Conservation (phyloP, 1,284 basidiomycete genomes). For the Moesziomyces sp. region DNA sequence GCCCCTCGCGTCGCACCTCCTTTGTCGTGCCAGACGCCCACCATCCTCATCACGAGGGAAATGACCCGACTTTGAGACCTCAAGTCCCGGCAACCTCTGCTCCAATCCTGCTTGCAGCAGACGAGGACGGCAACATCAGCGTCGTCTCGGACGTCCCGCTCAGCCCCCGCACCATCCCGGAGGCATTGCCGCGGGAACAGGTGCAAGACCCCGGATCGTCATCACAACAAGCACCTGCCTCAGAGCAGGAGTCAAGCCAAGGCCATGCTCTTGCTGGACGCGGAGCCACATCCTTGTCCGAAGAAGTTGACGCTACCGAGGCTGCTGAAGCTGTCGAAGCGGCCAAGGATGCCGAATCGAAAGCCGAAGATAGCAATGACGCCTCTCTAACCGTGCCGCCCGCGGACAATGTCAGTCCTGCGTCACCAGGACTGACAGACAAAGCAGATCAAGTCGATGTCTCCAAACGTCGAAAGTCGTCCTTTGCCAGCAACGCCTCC, state of each 20-base stretch:
- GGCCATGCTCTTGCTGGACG: neutral
- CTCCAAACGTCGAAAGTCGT: slow-evolving; percentile 36
- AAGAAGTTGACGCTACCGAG: slow-evolving; percentile 26
- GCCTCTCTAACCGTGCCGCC: slow-evolving; percentile 3
- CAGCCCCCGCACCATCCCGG: slow-evolving; percentile 18
- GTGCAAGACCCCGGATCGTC: no score
- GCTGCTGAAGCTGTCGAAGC: slow-evolving; percentile 7
- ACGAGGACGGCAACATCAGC: slow-evolving; percentile 45
- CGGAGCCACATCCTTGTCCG: slow-evolving; percentile 21
- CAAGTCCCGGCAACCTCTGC: slow-evolving; percentile 1
- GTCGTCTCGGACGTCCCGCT: slow-evolving; percentile 20
- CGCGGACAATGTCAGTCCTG: neutral
- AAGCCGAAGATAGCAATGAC: neutral
- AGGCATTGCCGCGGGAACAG: neutral
- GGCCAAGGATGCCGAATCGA: neutral
- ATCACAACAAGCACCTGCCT: no score
- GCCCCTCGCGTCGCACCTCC: slow-evolving; percentile 14
- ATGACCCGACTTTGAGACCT: neutral
- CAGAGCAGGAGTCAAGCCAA: no score
- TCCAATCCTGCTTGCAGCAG: slow-evolving; percentile 30
- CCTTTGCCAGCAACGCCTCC: slow-evolving; percentile 12
- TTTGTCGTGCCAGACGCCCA: slow-evolving; percentile 1
- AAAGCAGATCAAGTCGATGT: slow-evolving; percentile 36
- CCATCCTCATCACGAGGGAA: neutral
- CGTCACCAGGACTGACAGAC: slow-evolving; percentile 31